A percentile compares a stretch with the other conserved stretches of the same genome.
phyloP scores from a whole-genome alignment of 1,139 yeast genomes.

The Blastobotrys niveus region DNA sequence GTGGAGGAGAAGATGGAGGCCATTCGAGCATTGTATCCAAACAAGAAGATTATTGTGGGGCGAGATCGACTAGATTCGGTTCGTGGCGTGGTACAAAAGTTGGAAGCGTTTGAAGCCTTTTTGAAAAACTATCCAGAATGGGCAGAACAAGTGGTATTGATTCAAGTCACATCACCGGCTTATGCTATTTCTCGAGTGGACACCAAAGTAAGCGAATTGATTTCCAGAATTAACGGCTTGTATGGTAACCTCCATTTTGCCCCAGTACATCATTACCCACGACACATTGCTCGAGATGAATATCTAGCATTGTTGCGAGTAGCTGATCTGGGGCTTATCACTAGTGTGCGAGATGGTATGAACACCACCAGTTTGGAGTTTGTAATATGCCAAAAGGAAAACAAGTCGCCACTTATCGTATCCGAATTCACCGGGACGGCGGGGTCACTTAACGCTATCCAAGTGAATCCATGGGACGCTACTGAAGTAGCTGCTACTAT shows the following conservation, averaged over 20 bases:
- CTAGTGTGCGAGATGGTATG: conserved; percentile 94
- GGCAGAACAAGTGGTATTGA: conserved; percentile 79
- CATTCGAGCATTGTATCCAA: conserved; percentile 62
- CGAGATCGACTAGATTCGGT: conserved; percentile 92
- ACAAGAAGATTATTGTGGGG: conserved; percentile 83
- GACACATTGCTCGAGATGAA: conserved; percentile 82
- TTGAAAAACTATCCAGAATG: conserved; percentile 88
- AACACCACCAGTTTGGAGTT: conserved; percentile 91
- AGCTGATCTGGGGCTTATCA: conserved; percentile 84
- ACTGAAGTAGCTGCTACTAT: conserved; percentile 88
- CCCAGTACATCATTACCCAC: conserved; percentile 87
- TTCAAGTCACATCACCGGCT: conserved; percentile 87
- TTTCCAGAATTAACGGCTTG: conserved; percentile 60
- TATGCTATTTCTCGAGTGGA: conserved; percentile 44
- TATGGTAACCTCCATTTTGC: conserved; percentile 75
- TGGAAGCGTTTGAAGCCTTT: conserved; percentile 88
- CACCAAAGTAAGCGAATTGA: conserved; percentile 62
- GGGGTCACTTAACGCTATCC: conserved; percentile 65
- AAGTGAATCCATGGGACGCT: conserved; percentile 95
- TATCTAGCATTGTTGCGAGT: conserved; percentile 80
- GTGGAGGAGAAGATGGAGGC: conserved; percentile 44
- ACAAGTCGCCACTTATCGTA: conserved; percentile 68
- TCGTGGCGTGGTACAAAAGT: conserved; percentile 93
- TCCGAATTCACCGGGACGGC: conserved; percentile 95
- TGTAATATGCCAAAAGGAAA: conserved; percentile 76